These are phyloP conservation scores for Cyathus striatus DNA, from an alignment of 768 basidiomycete species.

Conservation along the genomic window DNA sequence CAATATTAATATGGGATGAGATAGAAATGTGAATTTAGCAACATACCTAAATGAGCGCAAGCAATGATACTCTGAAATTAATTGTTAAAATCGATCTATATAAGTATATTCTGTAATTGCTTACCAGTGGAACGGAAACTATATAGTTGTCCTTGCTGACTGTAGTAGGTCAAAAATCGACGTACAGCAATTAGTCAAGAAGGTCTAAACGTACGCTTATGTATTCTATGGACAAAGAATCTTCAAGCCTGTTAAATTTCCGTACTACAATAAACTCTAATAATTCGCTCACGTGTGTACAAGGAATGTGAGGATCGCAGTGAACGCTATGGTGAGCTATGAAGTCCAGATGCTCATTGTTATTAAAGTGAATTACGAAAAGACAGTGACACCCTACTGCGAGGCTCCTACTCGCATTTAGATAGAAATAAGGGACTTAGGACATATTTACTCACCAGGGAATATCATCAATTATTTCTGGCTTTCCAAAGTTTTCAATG, in stretches of 20 bases:
- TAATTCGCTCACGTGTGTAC: slow-evolving; percentile 44
- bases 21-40: not conserved
- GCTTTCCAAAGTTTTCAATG: slow-evolving; percentile 36
- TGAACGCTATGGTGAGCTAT: slow-evolving; percentile 31
- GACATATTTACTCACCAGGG: slow-evolving; percentile 36
- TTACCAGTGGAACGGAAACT: slow-evolving; percentile 14
- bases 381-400: not conserved
- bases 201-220: slow-evolving; percentile 23
- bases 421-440: no score
- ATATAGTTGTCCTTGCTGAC: slow-evolving; percentile 28
- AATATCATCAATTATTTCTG: slow-evolving; percentile 31
- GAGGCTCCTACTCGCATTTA: not conserved
- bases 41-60: slow-evolving; percentile 20
- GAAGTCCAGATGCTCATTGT: not conserved
- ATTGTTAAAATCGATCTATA: not conserved
- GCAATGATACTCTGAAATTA: slow-evolving; percentile 16
- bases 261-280: not conserved
- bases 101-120: not conserved
- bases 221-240: slow-evolving; percentile 36
- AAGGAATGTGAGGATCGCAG: slow-evolving; percentile 40
- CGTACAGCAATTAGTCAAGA: not conserved
- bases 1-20: slow-evolving; percentile 4
- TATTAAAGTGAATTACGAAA: no score
- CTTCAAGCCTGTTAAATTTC: slow-evolving; percentile 8
- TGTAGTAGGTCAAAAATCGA: slow-evolving; percentile 8